A percentile compares a stretch with the other conserved stretches of the same genome.
Evolutionary conservation across 495 filamentous ascomycete species (phyloP).

Genomic region (Tuber brumale): DNA sequence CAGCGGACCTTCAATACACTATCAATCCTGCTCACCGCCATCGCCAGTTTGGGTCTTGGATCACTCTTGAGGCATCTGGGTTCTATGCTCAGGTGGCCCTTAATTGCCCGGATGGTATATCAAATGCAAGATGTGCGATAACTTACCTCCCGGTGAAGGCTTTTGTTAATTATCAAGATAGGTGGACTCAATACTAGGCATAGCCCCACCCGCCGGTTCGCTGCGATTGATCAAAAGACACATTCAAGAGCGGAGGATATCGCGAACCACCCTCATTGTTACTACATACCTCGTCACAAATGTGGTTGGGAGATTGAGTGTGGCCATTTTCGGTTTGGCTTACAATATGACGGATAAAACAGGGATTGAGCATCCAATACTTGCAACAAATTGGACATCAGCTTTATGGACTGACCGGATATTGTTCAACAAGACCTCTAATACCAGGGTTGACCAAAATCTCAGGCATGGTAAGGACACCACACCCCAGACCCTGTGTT

Average conservation of each 20-base stretch:
- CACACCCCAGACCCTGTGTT: neutral
- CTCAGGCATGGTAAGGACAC: neutral
- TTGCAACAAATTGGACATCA: neutral
- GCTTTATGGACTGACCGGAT: neutral
- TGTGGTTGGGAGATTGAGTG: neutral
- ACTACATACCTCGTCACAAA: neutral
- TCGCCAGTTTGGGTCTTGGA: neutral
- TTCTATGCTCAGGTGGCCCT: neutral
- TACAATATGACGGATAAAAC: neutral
- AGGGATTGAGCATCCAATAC: neutral
- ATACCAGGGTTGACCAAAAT: neutral
- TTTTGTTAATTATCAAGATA: neutral
- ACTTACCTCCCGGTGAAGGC: neutral
- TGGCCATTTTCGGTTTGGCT: neutral
- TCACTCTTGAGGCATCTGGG: neutral
- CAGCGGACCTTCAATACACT: neutral
- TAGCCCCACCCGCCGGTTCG: too few species aligned
- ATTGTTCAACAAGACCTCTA: rapidly evolving
- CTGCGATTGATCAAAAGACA: neutral
- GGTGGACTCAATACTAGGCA: neutral
- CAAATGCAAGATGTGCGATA: neutral
- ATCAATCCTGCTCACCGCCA: neutral
- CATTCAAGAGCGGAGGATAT: neutral
- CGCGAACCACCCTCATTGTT: neutral
- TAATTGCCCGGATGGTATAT: neutral